Conservation (phyloP, 129 eudicot species). For the Flaveria sonorensis region DNA sequence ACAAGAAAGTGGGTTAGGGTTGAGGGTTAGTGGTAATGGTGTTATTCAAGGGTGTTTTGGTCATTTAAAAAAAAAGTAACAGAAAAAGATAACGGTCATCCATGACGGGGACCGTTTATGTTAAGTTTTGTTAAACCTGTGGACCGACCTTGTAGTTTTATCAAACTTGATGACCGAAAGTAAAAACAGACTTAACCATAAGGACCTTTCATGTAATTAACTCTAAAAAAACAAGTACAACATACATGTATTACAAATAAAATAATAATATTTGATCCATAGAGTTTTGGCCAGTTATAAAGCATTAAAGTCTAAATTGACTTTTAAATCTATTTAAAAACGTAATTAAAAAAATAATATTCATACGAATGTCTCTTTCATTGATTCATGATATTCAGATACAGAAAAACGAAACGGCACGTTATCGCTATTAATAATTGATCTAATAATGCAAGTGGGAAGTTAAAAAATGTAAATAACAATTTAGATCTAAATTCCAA, state of each 20-base stretch:
- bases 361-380: conserved; percentile 21
- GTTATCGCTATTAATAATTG: conserved; percentile 12
- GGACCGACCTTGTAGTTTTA: too few species aligned
- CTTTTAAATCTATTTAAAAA: background rate
- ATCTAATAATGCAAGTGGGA: background rate
- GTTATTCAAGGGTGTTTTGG: too few species aligned
- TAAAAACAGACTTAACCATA: too few species aligned
- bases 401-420: conserved; percentile 33
- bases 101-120: too few species aligned
- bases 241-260: background rate
- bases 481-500: conserved; percentile 26
- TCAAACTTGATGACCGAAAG: too few species aligned
- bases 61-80: too few species aligned
- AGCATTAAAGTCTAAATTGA: background rate
- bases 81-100: too few species aligned
- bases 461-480: conserved; percentile 4
- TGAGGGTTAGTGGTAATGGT: too few species aligned
- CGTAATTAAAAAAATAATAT: background rate
- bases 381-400: background rate
- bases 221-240: background rate
- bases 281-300: background rate
- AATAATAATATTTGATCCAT: background rate
- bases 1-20: too few species aligned
- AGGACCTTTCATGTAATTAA: too few species aligned
- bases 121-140: too few species aligned